These are phyloP conservation scores for Melampsora americana DNA, from an alignment of 1,284 basidiomycete genomes.

Conservation along the genomic window DNA sequence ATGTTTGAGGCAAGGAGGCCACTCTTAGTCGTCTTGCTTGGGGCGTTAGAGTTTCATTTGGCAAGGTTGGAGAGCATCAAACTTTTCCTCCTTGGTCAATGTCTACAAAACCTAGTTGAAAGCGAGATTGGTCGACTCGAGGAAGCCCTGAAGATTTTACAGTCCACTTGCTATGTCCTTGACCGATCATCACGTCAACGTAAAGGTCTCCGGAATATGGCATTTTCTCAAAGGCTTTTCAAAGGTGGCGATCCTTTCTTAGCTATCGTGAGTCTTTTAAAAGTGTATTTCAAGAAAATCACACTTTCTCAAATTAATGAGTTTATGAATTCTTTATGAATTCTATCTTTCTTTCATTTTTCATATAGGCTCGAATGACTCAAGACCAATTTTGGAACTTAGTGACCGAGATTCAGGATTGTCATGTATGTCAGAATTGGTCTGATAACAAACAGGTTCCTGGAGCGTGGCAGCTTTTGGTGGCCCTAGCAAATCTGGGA, in stretches of 20 bases:
- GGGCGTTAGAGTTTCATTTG: no score
- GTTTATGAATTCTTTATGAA: not conserved
- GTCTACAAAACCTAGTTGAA: not conserved
- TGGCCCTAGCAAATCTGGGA: no score
- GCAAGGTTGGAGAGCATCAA: no score
- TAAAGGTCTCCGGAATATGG: not conserved
- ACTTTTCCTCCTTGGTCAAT: not conserved
- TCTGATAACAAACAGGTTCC: not conserved
- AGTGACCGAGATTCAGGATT: not conserved
- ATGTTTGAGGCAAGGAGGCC: no score
- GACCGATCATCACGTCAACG: not conserved
- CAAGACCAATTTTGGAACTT: not conserved
- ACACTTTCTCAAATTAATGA: no score
- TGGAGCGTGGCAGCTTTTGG: not conserved
- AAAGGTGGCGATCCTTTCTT: not conserved
- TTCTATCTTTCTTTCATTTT: no score
- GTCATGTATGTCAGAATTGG: not conserved
- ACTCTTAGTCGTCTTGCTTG: no score
- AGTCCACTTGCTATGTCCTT: not conserved
- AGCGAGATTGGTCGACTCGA: not conserved
- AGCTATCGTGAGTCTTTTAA: not conserved
- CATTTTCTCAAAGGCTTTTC: not conserved
- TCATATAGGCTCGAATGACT: no score
- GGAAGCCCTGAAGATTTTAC: not conserved
- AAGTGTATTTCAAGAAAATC: no score